phyloP scores from a whole-genome alignment of 768 basidiomycete species.

The Trichaptum fuscoviolaceum region DNA sequence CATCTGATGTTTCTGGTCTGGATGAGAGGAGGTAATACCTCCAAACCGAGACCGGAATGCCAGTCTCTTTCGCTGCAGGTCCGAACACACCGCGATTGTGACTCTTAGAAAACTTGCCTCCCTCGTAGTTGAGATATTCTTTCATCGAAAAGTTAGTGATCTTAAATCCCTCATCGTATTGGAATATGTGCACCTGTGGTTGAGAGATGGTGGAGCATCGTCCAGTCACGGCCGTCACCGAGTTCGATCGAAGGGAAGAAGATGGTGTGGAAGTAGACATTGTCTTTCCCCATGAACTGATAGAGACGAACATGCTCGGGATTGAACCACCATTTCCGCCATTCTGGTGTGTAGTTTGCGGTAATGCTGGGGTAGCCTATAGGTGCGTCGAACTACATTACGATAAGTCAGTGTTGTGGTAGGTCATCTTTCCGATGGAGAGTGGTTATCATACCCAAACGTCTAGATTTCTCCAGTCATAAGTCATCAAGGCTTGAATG shows the following conservation, averaged over 20 bases:
- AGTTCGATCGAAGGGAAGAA: slow-evolving; percentile 89
- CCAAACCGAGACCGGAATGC: slow-evolving; percentile 93
- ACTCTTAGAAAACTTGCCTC: slow-evolving; percentile 98
- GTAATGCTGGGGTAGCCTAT: slow-evolving; percentile 98
- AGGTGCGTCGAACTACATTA: slow-evolving; percentile 82
- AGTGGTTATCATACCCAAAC: slow-evolving; percentile 71
- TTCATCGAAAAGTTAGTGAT: slow-evolving; percentile 3
- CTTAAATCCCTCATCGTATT: neutral
- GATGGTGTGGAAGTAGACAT: slow-evolving; percentile 96
- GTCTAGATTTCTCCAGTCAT: slow-evolving; percentile 40
- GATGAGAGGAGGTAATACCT: slow-evolving; percentile 91
- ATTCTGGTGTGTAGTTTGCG: slow-evolving; percentile 88
- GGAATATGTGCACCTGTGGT: slow-evolving; percentile 67
- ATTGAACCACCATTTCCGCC: slow-evolving; percentile 97
- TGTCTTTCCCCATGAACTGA: slow-evolving; percentile 99
- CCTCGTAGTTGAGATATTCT: slow-evolving; percentile 99
- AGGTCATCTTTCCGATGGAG: neutral
- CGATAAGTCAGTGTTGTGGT: slow-evolving; percentile 5
- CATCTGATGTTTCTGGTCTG: slow-evolving; percentile 88
- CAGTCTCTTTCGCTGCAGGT: slow-evolving; percentile 88
- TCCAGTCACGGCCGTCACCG: slow-evolving; percentile 90
- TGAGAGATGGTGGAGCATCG: slow-evolving; percentile 87
- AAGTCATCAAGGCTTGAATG: slow-evolving; percentile 3
- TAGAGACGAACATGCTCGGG: slow-evolving; percentile 84
- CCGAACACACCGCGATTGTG: slow-evolving; percentile 96